Conservation (phyloP, 805 yeast genomes). For the Candida palmyrensis region DNA sequence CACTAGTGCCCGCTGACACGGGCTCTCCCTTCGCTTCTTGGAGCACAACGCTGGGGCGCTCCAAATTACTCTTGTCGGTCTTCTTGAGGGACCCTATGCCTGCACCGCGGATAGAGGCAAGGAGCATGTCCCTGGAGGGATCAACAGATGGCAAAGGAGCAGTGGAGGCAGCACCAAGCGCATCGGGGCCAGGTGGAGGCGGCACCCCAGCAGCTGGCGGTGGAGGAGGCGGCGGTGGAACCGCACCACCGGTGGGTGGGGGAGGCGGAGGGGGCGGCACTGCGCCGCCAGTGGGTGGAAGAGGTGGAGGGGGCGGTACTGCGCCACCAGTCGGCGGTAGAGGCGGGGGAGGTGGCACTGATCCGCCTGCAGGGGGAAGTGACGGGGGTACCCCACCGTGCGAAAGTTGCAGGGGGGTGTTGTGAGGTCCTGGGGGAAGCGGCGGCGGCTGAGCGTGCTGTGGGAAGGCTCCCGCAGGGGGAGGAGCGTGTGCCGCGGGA, state of each 20-base stretch:
- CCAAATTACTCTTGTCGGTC: slow-evolving; percentile 79
- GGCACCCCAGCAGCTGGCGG: slow-evolving; percentile 12
- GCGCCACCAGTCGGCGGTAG: slow-evolving; percentile 3
- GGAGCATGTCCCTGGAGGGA: slow-evolving; percentile 69
- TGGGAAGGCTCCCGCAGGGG: neutral
- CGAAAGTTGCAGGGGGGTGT: slow-evolving; percentile 1
- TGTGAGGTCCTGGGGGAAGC: slow-evolving; percentile 1
- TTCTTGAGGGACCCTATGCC: slow-evolving; percentile 66
- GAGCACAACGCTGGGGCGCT: slow-evolving; percentile 66
- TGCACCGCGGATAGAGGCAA: slow-evolving; percentile 82
- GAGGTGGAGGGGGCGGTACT: slow-evolving; percentile 5
- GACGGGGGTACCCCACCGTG: slow-evolving; percentile 2
- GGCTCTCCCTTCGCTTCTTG: slow-evolving; percentile 69
- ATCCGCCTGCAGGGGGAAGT: neutral
- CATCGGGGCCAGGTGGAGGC: slow-evolving; percentile 11
- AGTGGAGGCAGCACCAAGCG: slow-evolving; percentile 1
- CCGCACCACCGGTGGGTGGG: slow-evolving; percentile 21
- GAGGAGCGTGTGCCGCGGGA: slow-evolving; percentile 3
- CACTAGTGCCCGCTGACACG: slow-evolving; percentile 30
- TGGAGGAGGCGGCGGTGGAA: slow-evolving; percentile 40
- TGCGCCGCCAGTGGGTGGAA: slow-evolving; percentile 10
- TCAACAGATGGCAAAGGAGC: slow-evolving; percentile 34
- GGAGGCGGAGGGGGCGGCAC: slow-evolving; percentile 18
- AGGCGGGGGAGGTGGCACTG: slow-evolving; percentile 9
- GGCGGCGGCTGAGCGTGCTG: slow-evolving; percentile 8